phyloP scores from a whole-genome alignment of 257 asterid species.

The Solanum chilense region DNA sequence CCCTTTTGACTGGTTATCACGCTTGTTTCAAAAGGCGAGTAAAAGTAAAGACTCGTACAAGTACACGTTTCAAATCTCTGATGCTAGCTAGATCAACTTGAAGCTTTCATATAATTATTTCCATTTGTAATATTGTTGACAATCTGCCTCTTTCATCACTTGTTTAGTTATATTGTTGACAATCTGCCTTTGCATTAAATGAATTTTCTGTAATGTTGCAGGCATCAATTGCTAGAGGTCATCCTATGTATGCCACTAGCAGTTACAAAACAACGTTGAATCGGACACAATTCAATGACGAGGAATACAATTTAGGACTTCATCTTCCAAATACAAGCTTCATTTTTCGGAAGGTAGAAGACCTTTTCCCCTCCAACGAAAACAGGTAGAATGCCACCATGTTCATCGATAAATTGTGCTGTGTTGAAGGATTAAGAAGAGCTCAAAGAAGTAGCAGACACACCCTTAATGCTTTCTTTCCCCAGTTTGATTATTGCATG shows the following conservation, averaged over 20 bases:
- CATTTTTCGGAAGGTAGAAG: slow-evolving; percentile 40
- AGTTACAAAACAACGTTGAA: slow-evolving; percentile 38
- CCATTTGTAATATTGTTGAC: no score
- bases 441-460: neutral
- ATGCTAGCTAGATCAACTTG: neutral
- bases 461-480: no score
- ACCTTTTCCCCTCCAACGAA: slow-evolving; percentile 26
- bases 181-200: neutral
- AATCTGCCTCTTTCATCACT: no score
- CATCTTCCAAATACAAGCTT: slow-evolving; percentile 46
- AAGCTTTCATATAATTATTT: neutral
- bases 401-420: neutral
- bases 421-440: neutral
- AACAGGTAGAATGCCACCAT: neutral
- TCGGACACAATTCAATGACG: slow-evolving; percentile 25
- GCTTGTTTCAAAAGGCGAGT: neutral
- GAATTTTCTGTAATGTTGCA: slow-evolving; percentile 8
- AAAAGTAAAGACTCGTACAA: neutral
- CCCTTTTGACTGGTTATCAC: neutral
- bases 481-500: no score
- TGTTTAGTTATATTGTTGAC: no score
- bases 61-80: neutral
- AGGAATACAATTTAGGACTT: slow-evolving; percentile 30
- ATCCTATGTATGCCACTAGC: slow-evolving; percentile 41
- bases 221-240: slow-evolving; percentile 66